Evolutionary conservation across 1,284 basidiomycete species (phyloP).

Genomic region (Hypsizygus ulmarius): DNA sequence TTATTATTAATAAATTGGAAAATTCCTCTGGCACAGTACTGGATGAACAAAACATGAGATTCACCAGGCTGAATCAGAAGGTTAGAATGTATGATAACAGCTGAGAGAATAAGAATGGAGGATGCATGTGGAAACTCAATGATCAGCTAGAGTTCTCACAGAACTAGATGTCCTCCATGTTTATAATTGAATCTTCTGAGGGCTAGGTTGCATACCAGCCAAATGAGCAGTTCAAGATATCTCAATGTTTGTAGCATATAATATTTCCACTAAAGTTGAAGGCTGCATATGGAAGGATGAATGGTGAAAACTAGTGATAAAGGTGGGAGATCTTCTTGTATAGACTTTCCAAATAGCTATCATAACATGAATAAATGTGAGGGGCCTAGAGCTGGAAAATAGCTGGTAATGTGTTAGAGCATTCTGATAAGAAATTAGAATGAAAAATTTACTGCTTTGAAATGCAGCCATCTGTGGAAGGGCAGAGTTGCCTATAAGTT

Average conservation of each 20-base stretch:
- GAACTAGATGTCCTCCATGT: slow-evolving; percentile 5
- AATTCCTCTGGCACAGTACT: slow-evolving; percentile 5
- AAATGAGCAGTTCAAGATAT: slow-evolving; percentile 6
- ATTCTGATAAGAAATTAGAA: background rate
- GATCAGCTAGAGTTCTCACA: slow-evolving; percentile 6
- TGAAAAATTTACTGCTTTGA: background rate
- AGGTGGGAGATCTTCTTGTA: background rate
- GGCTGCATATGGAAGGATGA: background rate
- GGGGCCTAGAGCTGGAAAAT: background rate
- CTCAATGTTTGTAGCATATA: slow-evolving; percentile 1
- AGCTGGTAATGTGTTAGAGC: background rate
- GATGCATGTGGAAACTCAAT: slow-evolving; percentile 10
- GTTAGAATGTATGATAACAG: slow-evolving; percentile 9
- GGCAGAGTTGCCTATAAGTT: background rate
- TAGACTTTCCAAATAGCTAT: background rate
- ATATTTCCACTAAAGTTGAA: slow-evolving; percentile 4
- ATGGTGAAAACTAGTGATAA: background rate
- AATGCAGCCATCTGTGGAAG: slow-evolving; percentile 1
- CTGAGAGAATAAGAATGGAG: slow-evolving; percentile 11
- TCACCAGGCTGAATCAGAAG: background rate
- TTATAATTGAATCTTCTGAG: slow-evolving; percentile 6
- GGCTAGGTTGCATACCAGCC: slow-evolving; percentile 10
- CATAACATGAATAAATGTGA: background rate
- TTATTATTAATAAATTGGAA: background rate
- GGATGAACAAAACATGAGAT: slow-evolving; percentile 1